Evolutionary conservation across 1,139 yeast genomes (phyloP).

Genomic region (Protomyces pachydermus): DNA sequence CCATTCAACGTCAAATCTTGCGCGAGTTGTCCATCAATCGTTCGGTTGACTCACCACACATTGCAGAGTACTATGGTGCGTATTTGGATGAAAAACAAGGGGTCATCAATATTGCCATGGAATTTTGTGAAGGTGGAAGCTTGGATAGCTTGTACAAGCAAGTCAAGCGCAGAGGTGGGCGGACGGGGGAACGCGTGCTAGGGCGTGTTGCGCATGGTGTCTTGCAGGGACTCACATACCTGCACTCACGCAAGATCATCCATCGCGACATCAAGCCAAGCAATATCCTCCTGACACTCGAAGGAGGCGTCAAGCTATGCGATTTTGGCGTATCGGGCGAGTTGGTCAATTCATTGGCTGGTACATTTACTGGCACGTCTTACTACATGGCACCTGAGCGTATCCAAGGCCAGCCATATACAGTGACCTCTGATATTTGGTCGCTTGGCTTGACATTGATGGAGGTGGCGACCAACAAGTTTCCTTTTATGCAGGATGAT

Average conservation of each 20-base stretch:
- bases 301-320: constrained; percentile 84
- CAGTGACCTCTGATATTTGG: constrained; percentile 95
- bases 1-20: constrained; percentile 76
- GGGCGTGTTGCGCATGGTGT: constrained; percentile 74
- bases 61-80: constrained; percentile 88
- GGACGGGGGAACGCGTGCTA: constrained; percentile 62
- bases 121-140: constrained; percentile 96
- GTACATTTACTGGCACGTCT: constrained; percentile 96
- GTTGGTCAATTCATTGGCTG: constrained; percentile 88
- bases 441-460: constrained; percentile 84
- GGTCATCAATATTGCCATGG: constrained; percentile 95
- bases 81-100: constrained; percentile 52
- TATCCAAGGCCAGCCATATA: constrained; percentile 87
- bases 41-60: constrained; percentile 74
- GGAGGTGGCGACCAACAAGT: constrained; percentile 77
- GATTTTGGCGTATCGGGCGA: constrained; percentile 98
- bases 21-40: constrained; percentile 86
- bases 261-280: constrained; percentile 98
- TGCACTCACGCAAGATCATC: constrained; percentile 75
- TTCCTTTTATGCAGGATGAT: constrained; percentile 44
- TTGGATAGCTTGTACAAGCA: constrained; percentile 61
- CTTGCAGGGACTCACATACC: constrained; percentile 72
- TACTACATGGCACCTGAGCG: constrained; percentile 98
- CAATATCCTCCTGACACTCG: constrained; percentile 70
- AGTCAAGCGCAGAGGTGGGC: constrained; percentile 44